Base-by-base conservation (phyloP, 768 basidiomycete species). In the Macrolepiota dolichaula region DNA sequence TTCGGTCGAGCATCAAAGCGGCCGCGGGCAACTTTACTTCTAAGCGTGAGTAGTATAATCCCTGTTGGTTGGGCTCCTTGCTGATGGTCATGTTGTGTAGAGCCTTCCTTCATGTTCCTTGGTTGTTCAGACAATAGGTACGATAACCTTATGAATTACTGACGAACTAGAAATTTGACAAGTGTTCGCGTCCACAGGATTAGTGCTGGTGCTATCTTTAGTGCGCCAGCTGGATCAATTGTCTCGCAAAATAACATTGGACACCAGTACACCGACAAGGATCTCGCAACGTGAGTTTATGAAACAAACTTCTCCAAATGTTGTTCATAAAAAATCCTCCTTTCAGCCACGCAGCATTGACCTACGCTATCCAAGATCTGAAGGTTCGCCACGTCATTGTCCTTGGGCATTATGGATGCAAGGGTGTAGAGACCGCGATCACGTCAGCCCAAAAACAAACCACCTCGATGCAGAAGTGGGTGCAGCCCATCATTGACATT, bases 331-430 rank as follows among this genome's bases (percentile, higher is more conserved):
- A 24, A 61, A 3, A 37, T 29, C 15, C 27, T 32, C 49, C 10
- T 27, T 55, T 0, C 50, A 77, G 76, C n/a, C 65, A 75, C 47
- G 69, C 74, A 3, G 74, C 73, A 7, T 63, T 78, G 50, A 66
- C 68, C 17, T 74, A 76, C 62, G 77, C 75, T 19, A 65, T 77
- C 17, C 70, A 73, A 51, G 66, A 66, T 11, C 65, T 73, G 9
- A 68, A 70, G 25, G 71, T 78, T 4, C 67, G 74, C 38, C 76
- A 78, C 62, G 72, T 78, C 38, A 70, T 78, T 46, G 69, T 78
- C 29, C 63, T 76, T 9, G 77, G 77, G 4, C 77, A 78, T 61
- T 77, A 77, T 59, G 76, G 75, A 13, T 78, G 75, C 63, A 71
- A 71, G 42, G 70, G 72, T 55, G 71, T 76, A 1, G 69, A 73